Conservation (phyloP, 345 rosid genomes). For the Citropsis articulata region DNA sequence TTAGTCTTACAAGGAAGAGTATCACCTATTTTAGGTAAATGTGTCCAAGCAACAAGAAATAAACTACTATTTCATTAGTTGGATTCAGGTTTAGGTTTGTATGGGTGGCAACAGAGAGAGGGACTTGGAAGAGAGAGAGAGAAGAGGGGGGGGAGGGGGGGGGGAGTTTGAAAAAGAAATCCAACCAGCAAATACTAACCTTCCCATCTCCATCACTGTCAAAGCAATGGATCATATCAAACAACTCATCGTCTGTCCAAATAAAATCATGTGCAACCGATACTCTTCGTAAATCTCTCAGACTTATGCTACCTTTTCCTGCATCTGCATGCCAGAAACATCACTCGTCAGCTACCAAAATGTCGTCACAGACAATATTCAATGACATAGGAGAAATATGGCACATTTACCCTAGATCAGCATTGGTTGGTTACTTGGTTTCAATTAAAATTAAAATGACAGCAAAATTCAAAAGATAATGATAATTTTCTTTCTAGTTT, state of each 20-base stretch:
- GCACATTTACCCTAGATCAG: not conserved
- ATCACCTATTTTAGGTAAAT: not conserved
- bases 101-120: not conserved
- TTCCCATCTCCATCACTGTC: constrained; percentile 64
- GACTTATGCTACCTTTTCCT: constrained; percentile 56
- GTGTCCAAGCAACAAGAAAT: not conserved
- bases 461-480: not conserved
- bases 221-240: constrained; percentile 74
- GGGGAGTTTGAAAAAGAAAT: not conserved
- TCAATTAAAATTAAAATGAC: not conserved
- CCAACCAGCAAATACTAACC: constrained; percentile 34
- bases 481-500: not conserved
- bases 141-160: too few relatives aligned
- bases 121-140: too few relatives aligned
- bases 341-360: constrained; percentile 8
- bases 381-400: not conserved
- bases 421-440: too few relatives aligned
- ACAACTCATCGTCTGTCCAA: constrained; percentile 68
- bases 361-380: not conserved
- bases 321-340: constrained; percentile 41
- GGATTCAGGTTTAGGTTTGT: not conserved
- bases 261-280: constrained; percentile 66
- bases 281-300: constrained; percentile 49
- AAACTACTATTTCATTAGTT: not conserved
- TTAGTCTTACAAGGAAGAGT: too few relatives aligned